Percentiles rank a stretch among this genome's conserved stretches.
Evolutionary conservation across 768 basidiomycete species (phyloP).

Genomic region (Dacryopinax spathularia): DNA sequence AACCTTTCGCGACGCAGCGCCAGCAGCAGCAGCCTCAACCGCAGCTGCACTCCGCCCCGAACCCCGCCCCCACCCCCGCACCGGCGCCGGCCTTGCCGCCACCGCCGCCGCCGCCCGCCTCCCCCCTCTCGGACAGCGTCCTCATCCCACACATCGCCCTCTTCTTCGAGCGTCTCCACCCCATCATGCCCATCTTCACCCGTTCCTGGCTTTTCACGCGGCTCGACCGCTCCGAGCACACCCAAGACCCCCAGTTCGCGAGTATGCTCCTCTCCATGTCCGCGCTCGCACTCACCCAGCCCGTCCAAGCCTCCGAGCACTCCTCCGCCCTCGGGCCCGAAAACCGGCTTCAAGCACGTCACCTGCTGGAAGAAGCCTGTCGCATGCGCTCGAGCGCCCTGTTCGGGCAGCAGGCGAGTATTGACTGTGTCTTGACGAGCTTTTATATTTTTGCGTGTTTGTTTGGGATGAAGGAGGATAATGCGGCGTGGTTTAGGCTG

Average conservation of each 20-base stretch:
- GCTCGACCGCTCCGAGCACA: conserved; percentile 5
- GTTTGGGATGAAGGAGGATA: conserved; percentile 16
- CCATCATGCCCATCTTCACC: conserved; percentile 18
- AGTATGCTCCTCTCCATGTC: conserved; percentile 14
- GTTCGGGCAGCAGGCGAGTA: conserved; percentile 9
- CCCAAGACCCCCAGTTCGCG: conserved; percentile 10
- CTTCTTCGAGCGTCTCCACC: conserved; percentile 16
- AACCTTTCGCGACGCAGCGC: no score
- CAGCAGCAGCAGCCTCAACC: no score
- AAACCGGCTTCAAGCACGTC: conserved; percentile 10
- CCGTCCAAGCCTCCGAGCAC: conserved; percentile 12
- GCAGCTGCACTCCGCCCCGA: neutral
- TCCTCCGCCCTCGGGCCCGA: neutral
- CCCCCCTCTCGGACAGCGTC: conserved; percentile 11
- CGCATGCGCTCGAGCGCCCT: conserved; percentile 13
- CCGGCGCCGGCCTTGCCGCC: neutral
- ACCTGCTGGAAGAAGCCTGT: conserved; percentile 16
- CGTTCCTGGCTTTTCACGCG: conserved; percentile 11
- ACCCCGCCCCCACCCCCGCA: neutral
- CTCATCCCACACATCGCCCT: conserved; percentile 18
- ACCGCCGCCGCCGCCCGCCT: neutral
- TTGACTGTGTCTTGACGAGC: conserved; percentile 14
- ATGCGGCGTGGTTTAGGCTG: conserved; percentile 14
- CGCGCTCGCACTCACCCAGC: conserved; percentile 15
- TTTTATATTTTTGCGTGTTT: conserved; percentile 18